phyloP scores from a whole-genome alignment of 73 alveolate species.

The Paramecium caudatum region DNA sequence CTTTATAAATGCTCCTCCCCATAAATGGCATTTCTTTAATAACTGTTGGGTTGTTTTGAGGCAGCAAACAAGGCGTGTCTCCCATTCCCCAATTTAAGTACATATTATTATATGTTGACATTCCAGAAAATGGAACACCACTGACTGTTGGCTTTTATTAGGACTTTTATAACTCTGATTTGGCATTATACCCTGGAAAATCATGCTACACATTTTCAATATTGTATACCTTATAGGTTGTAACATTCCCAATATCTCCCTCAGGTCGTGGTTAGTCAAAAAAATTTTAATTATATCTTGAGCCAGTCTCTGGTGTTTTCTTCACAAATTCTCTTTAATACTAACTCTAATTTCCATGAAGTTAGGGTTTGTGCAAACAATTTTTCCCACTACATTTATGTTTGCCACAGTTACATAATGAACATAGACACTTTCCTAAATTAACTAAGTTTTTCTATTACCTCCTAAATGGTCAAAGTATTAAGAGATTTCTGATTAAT shows the following conservation, averaged over 20 bases:
- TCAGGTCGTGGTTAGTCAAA: slow-evolving; percentile 10
- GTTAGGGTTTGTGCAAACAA: slow-evolving; percentile 48
- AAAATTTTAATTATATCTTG: slow-evolving; percentile 7
- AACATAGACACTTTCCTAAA: slow-evolving; percentile 55
- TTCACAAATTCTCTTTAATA: slow-evolving; percentile 18
- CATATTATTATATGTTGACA: slow-evolving; percentile 64
- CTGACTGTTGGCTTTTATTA: slow-evolving; percentile 7
- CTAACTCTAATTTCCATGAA: slow-evolving; percentile 25
- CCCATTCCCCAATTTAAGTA: slow-evolving; percentile 69
- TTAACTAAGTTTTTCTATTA: not conserved
- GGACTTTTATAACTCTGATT: not conserved
- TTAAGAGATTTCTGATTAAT: slow-evolving; percentile 7
- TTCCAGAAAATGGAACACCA: slow-evolving; percentile 66
- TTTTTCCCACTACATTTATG: slow-evolving; percentile 58
- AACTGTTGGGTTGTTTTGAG: slow-evolving; percentile 50
- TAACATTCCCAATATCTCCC: slow-evolving; percentile 42
- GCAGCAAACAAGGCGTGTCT: slow-evolving; percentile 36
- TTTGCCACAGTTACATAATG: slow-evolving; percentile 68
- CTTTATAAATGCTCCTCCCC: slow-evolving; percentile 61
- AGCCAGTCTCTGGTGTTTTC: slow-evolving; percentile 11
- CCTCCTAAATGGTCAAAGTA: slow-evolving; percentile 69
- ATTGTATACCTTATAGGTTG: slow-evolving; percentile 40
- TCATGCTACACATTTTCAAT: not conserved
- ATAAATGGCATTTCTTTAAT: slow-evolving; percentile 61
- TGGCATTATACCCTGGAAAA: slow-evolving; percentile 40